Percentiles rank a stretch among this genome's conserved stretches.
phyloP scores from a whole-genome alignment of 2,329 filamentous ascomycete genomes.

The Cordyceps javanica region DNA sequence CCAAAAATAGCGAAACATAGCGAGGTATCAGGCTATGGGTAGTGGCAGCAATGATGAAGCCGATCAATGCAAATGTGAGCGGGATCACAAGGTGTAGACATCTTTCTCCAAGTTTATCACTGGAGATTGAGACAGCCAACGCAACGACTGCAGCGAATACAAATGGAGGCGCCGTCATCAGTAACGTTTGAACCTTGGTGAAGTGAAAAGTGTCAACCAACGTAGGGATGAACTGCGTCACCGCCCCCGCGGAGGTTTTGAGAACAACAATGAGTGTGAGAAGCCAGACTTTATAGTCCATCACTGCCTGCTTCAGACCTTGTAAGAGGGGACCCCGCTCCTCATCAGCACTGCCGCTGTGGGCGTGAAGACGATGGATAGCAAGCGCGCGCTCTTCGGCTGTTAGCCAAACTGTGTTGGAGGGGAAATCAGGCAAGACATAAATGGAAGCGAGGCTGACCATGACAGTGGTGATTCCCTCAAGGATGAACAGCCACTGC shows the following conservation, averaged over 20 bases:
- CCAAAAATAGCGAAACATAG: conserved; percentile 34
- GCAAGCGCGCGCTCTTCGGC: conserved; percentile 46
- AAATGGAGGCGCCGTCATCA: conserved; percentile 61
- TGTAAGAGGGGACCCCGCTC: conserved; percentile 38
- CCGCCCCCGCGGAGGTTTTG: conserved; percentile 49
- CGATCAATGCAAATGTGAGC: conserved; percentile 52
- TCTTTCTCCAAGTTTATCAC: conserved; percentile 64
- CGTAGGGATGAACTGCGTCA: conserved; percentile 65
- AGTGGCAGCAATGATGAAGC: conserved; percentile 62
- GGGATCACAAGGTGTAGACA: conserved; percentile 62
- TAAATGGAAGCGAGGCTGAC: conserved; percentile 28
- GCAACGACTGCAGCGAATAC: conserved; percentile 56
- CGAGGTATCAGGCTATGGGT: conserved; percentile 55
- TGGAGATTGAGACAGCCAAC: conserved; percentile 62
- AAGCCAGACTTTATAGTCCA: conserved; percentile 55
- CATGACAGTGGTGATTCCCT: conserved; percentile 35
- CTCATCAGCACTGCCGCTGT: conserved; percentile 39
- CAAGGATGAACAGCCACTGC: conserved; percentile 62
- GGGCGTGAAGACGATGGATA: conserved; percentile 43
- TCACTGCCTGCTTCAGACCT: conserved; percentile 49
- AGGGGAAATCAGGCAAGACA: conserved; percentile 46
- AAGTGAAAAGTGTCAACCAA: conserved; percentile 65
- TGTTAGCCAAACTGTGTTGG: conserved; percentile 45
- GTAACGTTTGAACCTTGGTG: conserved; percentile 50
- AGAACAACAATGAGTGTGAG: conserved; percentile 46